Evolutionary conservation across 345 rosid genomes (phyloP), one percentile per base, ranked within the genome.

Genomic region (Rhizophora apiculata): DNA sequence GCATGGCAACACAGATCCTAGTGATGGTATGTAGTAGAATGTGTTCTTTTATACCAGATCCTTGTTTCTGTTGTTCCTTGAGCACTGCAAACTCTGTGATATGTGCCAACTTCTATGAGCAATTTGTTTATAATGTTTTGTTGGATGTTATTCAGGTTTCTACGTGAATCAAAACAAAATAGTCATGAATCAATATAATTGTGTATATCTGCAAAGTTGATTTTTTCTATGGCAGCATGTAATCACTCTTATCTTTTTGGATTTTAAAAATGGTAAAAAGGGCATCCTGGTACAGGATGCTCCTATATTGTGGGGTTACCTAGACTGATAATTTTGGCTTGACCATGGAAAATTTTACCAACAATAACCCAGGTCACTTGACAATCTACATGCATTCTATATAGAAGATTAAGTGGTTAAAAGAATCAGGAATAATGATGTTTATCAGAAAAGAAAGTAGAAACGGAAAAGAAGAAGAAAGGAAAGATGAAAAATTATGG

Each of bases 21-120:
- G 48, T 68, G 85, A 81, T 57, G 93, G 96, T 88, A 86, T 54
- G 79, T 56, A 5, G 32, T 49, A 37, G 65, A 62, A 36, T 60
- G 15, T 26, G 6, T 32, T 30, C 18, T 65, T 46, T 48, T 46
- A 65, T 63, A 15, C 54, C 53, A 30, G 49, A 37, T 21, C 63
- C 49, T 11, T 13, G 49, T 70, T 54, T 27, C 46, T 36, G 46
- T 70, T 64, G 31, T 21, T 62, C 27, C 49, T 13, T 3, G 4
- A 11, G 1, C 5, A 43, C 49, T 11, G 49, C 4, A 43, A 43
- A 43, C 49, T 43, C 49, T 43, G 1, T 43, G 5, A 43, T 4
- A 13, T 13, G 49, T 43, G 49, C 49, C 49, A 43, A 43, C 49
- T 43, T 43, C 49, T 43, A 15, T 10, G 1, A 13, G 49, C 15